Evolutionary conservation across 2,329 filamentous ascomycete species (phyloP).

Genomic region (Apiospora pterosperma): DNA sequence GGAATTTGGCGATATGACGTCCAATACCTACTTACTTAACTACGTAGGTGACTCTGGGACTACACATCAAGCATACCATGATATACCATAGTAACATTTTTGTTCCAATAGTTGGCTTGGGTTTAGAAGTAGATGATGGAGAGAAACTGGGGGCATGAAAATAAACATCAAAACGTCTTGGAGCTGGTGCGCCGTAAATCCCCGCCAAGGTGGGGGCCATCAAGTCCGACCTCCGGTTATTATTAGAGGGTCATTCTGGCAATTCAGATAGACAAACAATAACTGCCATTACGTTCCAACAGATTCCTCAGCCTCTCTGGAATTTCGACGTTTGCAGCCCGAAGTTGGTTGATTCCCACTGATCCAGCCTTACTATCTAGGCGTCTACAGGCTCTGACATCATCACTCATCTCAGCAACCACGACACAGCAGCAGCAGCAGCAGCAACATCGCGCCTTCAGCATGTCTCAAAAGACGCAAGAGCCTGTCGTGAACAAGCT

Average conservation of each 20-base stretch:
- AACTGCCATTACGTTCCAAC: neutral
- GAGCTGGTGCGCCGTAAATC: neutral
- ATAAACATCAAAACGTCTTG: neutral
- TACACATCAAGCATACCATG: neutral
- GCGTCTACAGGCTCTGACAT: slow-evolving; percentile 5
- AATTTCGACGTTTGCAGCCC: neutral
- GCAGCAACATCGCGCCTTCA: slow-evolving; percentile 11
- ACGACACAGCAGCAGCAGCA: neutral
- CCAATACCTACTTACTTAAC: neutral
- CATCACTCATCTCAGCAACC: neutral
- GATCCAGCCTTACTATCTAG: neutral
- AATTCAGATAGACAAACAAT: neutral
- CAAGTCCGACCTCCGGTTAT: neutral
- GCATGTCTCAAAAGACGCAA: slow-evolving; percentile 37
- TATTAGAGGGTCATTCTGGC: neutral
- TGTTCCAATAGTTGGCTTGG: no score
- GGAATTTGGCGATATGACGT: neutral
- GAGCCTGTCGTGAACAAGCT: slow-evolving; percentile 43
- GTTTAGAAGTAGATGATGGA: no score
- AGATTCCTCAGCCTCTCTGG: neutral
- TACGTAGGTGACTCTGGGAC: neutral
- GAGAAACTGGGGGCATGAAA: neutral
- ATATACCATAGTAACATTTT: neutral
- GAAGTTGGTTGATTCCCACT: neutral
- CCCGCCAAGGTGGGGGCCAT: neutral